Evolutionary conservation across 2,329 filamentous ascomycete genomes (phyloP).

Genomic region (Harringtonia lauricola): DNA sequence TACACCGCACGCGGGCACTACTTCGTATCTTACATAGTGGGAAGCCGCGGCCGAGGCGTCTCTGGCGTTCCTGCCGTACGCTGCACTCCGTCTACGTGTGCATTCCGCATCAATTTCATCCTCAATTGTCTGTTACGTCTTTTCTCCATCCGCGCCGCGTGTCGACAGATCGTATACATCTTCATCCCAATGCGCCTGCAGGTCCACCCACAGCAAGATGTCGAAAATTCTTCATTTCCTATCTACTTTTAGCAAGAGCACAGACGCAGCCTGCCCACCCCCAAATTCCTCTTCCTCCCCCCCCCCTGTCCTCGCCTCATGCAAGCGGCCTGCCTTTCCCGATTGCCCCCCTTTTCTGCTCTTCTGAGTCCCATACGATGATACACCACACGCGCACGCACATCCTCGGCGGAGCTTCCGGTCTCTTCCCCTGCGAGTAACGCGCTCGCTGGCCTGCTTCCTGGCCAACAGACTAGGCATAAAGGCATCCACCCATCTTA

Average conservation of each 20-base stretch:
- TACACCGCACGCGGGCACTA: slow-evolving; percentile 1
- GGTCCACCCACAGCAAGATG: not conserved
- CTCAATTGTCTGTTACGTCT: too few species aligned
- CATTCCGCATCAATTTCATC: too few species aligned
- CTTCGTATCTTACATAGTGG: slow-evolving; percentile 2
- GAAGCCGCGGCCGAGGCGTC: not conserved
- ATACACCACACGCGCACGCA: not conserved
- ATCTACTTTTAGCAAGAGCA: not conserved
- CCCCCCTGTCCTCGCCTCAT: slow-evolving; percentile 3
- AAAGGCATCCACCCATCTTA: not conserved
- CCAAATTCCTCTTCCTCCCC: not conserved
- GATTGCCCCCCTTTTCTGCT: not conserved
- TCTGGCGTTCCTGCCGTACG: too few species aligned
- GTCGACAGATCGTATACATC: not conserved
- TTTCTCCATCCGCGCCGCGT: too few species aligned
- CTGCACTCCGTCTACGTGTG: too few species aligned
- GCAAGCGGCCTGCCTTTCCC: slow-evolving; percentile 1
- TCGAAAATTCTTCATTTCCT: slow-evolving; percentile 1
- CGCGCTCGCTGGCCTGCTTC: too few species aligned
- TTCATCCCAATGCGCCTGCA: not conserved
- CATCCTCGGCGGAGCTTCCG: not conserved
- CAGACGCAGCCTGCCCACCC: not conserved
- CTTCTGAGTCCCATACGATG: not conserved
- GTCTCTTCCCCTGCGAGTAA: not conserved
- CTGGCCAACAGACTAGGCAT: not conserved